These are phyloP conservation scores for Nannochloropsis gaditana DNA, from an alignment of 108 stramenopile species.

Conservation along the genomic window DNA sequence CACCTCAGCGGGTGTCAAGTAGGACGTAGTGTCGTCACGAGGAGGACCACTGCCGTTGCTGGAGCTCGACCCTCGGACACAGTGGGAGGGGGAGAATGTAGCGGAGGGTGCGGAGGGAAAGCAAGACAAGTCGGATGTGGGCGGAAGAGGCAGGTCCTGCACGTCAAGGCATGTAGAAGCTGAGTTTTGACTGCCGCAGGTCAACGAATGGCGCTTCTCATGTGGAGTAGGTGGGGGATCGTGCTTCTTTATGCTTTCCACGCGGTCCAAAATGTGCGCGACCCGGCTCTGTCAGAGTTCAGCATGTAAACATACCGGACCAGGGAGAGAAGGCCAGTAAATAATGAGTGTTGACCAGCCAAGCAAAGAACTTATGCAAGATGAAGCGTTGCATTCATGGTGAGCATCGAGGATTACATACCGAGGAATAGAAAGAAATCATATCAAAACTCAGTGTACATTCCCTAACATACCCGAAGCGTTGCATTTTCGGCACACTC, in stretches of 20 bases:
- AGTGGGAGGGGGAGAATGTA: not conserved
- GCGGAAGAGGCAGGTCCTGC: not conserved
- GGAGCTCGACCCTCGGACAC: too few relatives aligned
- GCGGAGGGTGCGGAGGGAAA: not conserved
- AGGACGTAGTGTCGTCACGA: not conserved
- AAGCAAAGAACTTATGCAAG: too few relatives aligned
- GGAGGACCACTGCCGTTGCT: not conserved
- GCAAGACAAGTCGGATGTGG: not conserved
- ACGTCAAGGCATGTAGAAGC: not conserved
- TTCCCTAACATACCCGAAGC: not conserved
- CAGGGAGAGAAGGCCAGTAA: too few relatives aligned
- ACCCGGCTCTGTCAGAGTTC: not conserved
- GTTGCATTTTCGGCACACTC: not conserved
- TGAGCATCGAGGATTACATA: too few relatives aligned
- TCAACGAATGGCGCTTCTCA: not conserved
- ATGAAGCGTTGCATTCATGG: too few relatives aligned
- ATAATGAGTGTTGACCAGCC: too few relatives aligned
- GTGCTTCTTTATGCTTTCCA: not conserved
- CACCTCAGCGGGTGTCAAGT: constrained; percentile 32
- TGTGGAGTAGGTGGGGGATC: not conserved
- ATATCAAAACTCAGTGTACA: too few relatives aligned
- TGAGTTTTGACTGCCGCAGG: not conserved
- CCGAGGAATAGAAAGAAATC: too few relatives aligned
- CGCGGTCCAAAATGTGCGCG: not conserved
- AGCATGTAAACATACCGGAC: too few relatives aligned